Base-by-base conservation (phyloP, 2,329 filamentous ascomycete genomes). In the Sporothrix euskadiensis region DNA sequence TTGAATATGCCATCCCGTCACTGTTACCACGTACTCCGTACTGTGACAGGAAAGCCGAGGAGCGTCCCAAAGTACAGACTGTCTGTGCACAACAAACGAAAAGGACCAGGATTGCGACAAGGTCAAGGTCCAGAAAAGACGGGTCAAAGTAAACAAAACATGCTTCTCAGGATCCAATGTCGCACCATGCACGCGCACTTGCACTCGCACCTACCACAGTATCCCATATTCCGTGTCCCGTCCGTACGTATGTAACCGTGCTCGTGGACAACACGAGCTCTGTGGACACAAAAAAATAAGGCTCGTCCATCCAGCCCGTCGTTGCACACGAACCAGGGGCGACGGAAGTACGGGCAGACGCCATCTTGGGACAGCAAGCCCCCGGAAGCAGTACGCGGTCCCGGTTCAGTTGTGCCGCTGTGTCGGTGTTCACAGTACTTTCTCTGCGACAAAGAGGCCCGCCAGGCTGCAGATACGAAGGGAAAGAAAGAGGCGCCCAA, bases 391-490 rank as follows among this genome's bases (percentile, higher is more conserved):
- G 8, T 8, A 35, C 35, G 35, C 35, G 35, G 35, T 35, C 35
- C 35, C 35, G 4, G 35, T 44, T 44, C 41, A 44, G 35, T 19
- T 41, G 35, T 39, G 35, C 26, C 19, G 35, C 35, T 35, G 35
- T 7, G 35, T 35, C 35, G 35, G n/a, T n/a, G 26, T 26, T 26
- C 3, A 3, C 9, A 14, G 32, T 61, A 26, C 59, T 22, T 22
- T 9, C 14, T 61, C 57, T 39, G 59, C n/a, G 35, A 44, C 35
- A n/a, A 41, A 14, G 12, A 14, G 32, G 59, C 39, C 59, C 39
- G 59, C n/a, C 59, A 8, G 30, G 61, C 39, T 66, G 61, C 61
- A 47, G 61, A 47, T 47, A 47, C 39, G 39, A 66, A 66, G 61
- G 44, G 61, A 47, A 12, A 47, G 14, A 49, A 49, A 49, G 44